Base-by-base conservation (phyloP, 768 basidiomycete species). In the Chalciporus pseudorubinellus region DNA sequence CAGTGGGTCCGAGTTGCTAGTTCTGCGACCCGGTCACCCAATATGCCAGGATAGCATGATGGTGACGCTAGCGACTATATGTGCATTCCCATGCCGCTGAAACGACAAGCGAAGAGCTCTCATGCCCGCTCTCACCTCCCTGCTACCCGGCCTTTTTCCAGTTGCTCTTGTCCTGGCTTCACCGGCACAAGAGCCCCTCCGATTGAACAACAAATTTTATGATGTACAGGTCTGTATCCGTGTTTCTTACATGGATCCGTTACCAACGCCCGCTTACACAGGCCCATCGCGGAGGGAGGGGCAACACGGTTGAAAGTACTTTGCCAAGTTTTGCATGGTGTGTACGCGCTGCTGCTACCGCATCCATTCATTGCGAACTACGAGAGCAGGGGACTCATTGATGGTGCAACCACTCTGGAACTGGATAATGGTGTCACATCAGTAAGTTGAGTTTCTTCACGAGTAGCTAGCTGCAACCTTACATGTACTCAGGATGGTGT, bases 241-340 rank as follows among this genome's bases (percentile, higher is more conserved):
- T 57, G 19, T 19, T 34, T 26, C 36, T 11, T 18, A 21, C 28
- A 13, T 26, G 19, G 56, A 31, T 48, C 48, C 34, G 48, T 59
- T 39, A 52, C 22, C 54, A 39, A 50, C 40, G 19, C 42, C 10
- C 28, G 6, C 33, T 3, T 20, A 34, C 33, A 28, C 44, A 89
- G 86, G 87, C 80, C 16, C 87, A 89, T 65, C 81, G 88, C 45
- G 89, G 89, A 28, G 83, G 85, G 54, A 78, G 89, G 64, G 89
- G 89, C 16, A 83, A 86, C 62, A 79, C 81, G 5, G 74, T 85
- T 28, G 89, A 92, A 71, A 90, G 78, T 61, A 84, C 80, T 12
- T 71, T 91, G 22, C 84, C 84, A 2, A 78, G 82, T 52, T 91
- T 91, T 67, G 89, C 89, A 51, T 87, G 86, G 87, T 87, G 71